Percentiles rank a stretch among this genome's conserved stretches.
These are phyloP conservation scores for Fraxinus xanthoxyloides DNA, from an alignment of 305 asterid genomes.

Conservation along the genomic window DNA sequence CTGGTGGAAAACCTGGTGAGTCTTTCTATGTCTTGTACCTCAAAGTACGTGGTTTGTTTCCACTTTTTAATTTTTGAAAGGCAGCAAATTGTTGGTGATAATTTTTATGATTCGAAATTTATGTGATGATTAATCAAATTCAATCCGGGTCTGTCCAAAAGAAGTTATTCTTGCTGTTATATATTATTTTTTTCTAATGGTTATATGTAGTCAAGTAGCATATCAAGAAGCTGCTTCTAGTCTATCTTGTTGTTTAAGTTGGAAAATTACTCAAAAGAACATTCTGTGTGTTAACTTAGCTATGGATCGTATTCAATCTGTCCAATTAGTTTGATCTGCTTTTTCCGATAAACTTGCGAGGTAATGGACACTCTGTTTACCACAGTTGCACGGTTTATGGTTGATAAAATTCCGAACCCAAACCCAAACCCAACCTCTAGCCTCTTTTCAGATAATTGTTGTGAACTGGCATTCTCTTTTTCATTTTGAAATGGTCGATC, in stretches of 20 bases:
- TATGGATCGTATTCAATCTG: not conserved
- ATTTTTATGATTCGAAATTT: not conserved
- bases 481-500: not conserved
- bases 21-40: constrained; percentile 3
- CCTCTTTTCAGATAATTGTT: not conserved
- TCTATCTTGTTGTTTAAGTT: not conserved
- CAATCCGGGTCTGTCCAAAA: not conserved
- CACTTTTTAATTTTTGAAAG: not conserved
- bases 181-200: not conserved
- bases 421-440: not conserved
- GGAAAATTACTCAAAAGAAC: not conserved
- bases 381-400: not conserved
- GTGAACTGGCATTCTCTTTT: not conserved
- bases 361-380: not conserved
- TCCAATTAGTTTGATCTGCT: not conserved
- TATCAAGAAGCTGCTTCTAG: not conserved
- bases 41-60: not conserved
- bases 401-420: not conserved
- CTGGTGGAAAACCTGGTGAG: constrained; percentile 98
- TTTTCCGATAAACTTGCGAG: not conserved
- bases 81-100: not conserved
- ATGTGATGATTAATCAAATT: not conserved
- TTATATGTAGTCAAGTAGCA: not conserved
- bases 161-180: not conserved
- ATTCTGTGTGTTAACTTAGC: not conserved